Evolutionary conservation across 768 basidiomycete genomes (phyloP).

Genomic region (Lentinula sp.): DNA sequence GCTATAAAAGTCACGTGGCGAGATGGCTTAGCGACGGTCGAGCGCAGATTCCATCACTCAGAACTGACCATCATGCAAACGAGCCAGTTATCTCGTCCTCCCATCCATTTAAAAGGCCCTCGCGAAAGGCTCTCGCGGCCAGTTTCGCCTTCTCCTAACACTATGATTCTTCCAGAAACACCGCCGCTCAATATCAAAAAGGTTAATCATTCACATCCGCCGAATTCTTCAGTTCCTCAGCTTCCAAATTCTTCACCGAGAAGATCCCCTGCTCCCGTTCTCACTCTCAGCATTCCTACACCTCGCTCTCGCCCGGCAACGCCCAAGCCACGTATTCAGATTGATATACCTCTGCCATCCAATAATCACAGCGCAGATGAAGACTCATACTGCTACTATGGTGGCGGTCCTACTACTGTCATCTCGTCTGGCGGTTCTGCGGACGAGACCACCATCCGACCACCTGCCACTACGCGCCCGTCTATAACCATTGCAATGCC

Average conservation of each 20-base stretch:
- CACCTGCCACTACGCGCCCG: conserved; percentile 15
- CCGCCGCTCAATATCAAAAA: conserved; percentile 24
- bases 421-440: conserved; percentile 19
- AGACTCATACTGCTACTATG: conserved; percentile 27
- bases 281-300: conserved; percentile 21
- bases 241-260: conserved; percentile 12
- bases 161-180: conserved; percentile 19
- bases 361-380: conserved; percentile 12
- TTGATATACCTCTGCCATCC: conserved; percentile 22
- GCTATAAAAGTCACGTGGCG: neutral
- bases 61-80: conserved; percentile 8
- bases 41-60: neutral
- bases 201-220: conserved; percentile 15
- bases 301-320: conserved; percentile 19
- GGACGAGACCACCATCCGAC: conserved; percentile 41
- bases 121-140: neutral
- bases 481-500: conserved; percentile 21
- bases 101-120: conserved; percentile 40
- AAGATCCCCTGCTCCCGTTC: conserved; percentile 23
- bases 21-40: neutral
- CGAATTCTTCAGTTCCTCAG: neutral
- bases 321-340: conserved; percentile 24
- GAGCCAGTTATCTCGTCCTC: conserved; percentile 11
- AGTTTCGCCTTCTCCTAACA: conserved; percentile 13
- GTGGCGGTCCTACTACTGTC: conserved; percentile 31